Percentiles rank a stretch among this genome's conserved stretches.
These are phyloP conservation scores for Candida pini DNA, from an alignment of 805 yeast genomes.

Conservation along the genomic window DNA sequence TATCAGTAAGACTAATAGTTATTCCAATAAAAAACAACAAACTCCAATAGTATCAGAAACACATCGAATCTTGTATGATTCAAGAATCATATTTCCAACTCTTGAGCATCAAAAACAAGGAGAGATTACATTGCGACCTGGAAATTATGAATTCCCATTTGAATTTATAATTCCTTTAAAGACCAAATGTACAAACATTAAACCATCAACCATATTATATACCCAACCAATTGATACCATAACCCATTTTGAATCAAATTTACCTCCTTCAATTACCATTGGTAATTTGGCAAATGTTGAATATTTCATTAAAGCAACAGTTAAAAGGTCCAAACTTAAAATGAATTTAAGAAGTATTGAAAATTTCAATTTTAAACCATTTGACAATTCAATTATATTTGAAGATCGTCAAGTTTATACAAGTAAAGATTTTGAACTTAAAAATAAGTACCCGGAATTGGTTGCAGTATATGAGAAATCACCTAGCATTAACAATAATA, in stretches of 20 bases:
- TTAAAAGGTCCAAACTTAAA: slow-evolving; percentile 44
- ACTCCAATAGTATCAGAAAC: slow-evolving; percentile 23
- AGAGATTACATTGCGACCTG: slow-evolving; percentile 45
- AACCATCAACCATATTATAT: slow-evolving; percentile 8
- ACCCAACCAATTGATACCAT: slow-evolving; percentile 3
- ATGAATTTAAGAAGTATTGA: slow-evolving; percentile 39
- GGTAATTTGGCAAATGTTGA: slow-evolving; percentile 33
- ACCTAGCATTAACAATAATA: too few species aligned
- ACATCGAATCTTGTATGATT: slow-evolving; percentile 46
- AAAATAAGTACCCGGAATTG: slow-evolving; percentile 37
- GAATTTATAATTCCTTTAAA: slow-evolving; percentile 38
- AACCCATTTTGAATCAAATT: slow-evolving; percentile 11
- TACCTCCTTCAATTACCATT: slow-evolving; percentile 25
- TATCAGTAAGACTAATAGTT: slow-evolving; percentile 29
- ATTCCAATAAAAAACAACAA: slow-evolving; percentile 6
- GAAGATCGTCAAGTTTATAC: slow-evolving; percentile 39
- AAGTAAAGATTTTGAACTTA: slow-evolving; percentile 35
- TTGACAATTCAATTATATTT: slow-evolving; percentile 26
- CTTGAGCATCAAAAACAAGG: slow-evolving; percentile 38
- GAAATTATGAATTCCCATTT: slow-evolving; percentile 46
- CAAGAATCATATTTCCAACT: slow-evolving; percentile 48
- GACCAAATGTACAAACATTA: slow-evolving; percentile 29
- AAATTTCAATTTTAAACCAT: slow-evolving; percentile 52
- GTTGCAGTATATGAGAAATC: slow-evolving; percentile 32
- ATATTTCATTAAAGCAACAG: slow-evolving; percentile 58